Evolutionary conservation across 805 yeast species (phyloP).

Genomic region (Myxozyma neglecta): DNA sequence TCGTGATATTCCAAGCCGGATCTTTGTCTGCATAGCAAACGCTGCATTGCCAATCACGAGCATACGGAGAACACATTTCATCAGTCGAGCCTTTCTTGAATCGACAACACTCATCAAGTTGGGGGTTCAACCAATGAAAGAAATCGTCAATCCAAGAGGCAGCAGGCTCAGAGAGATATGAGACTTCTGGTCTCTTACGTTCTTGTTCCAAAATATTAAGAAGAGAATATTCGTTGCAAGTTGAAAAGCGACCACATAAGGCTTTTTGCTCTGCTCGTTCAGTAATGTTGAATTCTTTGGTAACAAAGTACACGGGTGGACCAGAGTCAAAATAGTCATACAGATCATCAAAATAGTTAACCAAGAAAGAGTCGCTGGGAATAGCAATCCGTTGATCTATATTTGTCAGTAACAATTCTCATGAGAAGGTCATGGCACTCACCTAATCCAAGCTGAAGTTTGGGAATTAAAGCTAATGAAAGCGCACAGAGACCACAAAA

Average conservation of each 20-base stretch:
- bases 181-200: conserved; percentile 59
- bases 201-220: conserved; percentile 85
- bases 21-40: conserved; percentile 64
- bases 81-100: conserved; percentile 52
- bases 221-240: conserved; percentile 76
- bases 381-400: conserved; percentile 82
- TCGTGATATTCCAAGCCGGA: conserved; percentile 64
- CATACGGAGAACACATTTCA: conserved; percentile 43
- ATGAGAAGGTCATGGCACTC: background rate
- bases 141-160: conserved; percentile 94
- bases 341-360: conserved; percentile 75
- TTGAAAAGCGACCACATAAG: conserved; percentile 83
- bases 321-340: conserved; percentile 77
- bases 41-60: conserved; percentile 50
- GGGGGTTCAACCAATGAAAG: conserved; percentile 82
- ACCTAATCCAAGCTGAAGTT: conserved; percentile 64
- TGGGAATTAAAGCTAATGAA: conserved; percentile 69
- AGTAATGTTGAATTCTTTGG: conserved; percentile 67
- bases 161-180: conserved; percentile 76
- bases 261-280: conserved; percentile 61
- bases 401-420: background rate
- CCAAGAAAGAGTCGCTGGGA: conserved; percentile 78
- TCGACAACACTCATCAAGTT: conserved; percentile 81
- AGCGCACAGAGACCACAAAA: conserved; percentile 67
- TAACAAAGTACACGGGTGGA: conserved; percentile 87